A percentile compares a stretch with the other conserved stretches of the same genome.
Evolutionary conservation across 2,329 filamentous ascomycete species (phyloP).

Genomic region (Cladobotryum protrusum): DNA sequence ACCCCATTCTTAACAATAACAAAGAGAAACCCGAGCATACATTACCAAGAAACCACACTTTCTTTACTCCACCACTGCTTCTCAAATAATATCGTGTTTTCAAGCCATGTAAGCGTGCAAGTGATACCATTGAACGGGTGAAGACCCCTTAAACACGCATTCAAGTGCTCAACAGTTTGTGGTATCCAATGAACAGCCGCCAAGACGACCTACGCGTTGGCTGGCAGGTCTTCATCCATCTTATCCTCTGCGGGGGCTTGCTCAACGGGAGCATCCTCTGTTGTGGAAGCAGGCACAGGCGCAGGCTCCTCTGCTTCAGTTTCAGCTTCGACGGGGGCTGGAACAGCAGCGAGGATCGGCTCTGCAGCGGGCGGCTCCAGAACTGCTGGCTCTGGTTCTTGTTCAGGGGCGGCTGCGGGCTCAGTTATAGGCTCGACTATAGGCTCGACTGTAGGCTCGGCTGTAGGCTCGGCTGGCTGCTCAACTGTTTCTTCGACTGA

Average conservation of each 20-base stretch:
- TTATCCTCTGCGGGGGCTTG: conserved; percentile 1
- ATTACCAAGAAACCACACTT: no score
- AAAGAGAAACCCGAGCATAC: no score
- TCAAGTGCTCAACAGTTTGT: no score
- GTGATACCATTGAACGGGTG: no score
- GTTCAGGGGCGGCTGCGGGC: background rate
- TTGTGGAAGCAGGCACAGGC: background rate
- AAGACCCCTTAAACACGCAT: no score
- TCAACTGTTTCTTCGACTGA: background rate
- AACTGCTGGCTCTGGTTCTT: background rate
- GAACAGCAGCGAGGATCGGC: background rate
- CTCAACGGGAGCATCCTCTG: background rate
- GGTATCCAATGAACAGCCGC: conserved; percentile 4
- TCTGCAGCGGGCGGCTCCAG: background rate
- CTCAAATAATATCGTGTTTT: no score
- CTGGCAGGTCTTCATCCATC: conserved; percentile 10
- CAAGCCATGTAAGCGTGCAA: no score
- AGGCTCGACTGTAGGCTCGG: background rate
- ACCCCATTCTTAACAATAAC: no score
- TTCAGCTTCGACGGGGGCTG: background rate
- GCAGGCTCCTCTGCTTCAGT: conserved; percentile 1
- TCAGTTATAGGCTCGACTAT: background rate
- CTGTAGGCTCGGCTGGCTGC: background rate
- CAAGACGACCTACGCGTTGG: conserved; percentile 14
- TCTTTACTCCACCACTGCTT: no score